A percentile compares a stretch with the other conserved stretches of the same genome.
Conservation (phyloP, 768 basidiomycete genomes). For the Tephrocybe rancida region DNA sequence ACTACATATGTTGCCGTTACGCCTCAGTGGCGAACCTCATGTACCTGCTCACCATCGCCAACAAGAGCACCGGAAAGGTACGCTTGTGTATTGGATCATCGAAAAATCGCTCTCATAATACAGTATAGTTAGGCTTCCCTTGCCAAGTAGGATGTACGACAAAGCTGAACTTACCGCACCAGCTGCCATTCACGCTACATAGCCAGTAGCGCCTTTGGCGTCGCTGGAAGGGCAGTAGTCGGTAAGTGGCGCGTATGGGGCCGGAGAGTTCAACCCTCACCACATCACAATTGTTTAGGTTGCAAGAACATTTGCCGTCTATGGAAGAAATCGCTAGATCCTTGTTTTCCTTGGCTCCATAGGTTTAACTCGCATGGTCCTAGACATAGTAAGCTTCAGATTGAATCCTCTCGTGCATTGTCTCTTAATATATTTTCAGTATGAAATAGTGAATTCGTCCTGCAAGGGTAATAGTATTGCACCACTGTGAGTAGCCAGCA, state of each 20-base stretch:
- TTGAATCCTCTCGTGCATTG: not conserved
- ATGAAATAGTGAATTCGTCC: slow-evolving; percentile 21
- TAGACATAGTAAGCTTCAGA: slow-evolving; percentile 23
- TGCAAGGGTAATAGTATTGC: slow-evolving; percentile 25
- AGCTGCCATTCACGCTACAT: slow-evolving; percentile 30
- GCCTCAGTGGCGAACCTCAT: slow-evolving; percentile 26
- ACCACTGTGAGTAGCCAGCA: slow-evolving; percentile 11
- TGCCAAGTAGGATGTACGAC: too few species aligned
- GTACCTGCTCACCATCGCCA: slow-evolving; percentile 25
- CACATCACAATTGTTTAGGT: slow-evolving; percentile 14
- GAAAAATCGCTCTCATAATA: too few species aligned
- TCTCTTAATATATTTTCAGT: too few species aligned
- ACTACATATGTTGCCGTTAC: slow-evolving; percentile 31
- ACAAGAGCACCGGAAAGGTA: slow-evolving; percentile 17
- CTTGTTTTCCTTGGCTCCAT: slow-evolving; percentile 23
- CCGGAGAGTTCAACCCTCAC: not conserved
- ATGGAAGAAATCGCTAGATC: slow-evolving; percentile 19
- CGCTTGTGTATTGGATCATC: not conserved
- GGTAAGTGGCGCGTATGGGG: slow-evolving; percentile 17
- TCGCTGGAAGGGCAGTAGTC: slow-evolving; percentile 29
- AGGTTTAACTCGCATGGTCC: slow-evolving; percentile 21
- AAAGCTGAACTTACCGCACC: not conserved
- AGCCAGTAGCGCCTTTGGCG: slow-evolving; percentile 28
- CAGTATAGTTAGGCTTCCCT: not conserved
- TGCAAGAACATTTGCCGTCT: slow-evolving; percentile 27